A percentile compares a stretch with the other conserved stretches of the same genome.
Conservation (phyloP, 164 flowering plant species). For the Macadamia integrifolia region DNA sequence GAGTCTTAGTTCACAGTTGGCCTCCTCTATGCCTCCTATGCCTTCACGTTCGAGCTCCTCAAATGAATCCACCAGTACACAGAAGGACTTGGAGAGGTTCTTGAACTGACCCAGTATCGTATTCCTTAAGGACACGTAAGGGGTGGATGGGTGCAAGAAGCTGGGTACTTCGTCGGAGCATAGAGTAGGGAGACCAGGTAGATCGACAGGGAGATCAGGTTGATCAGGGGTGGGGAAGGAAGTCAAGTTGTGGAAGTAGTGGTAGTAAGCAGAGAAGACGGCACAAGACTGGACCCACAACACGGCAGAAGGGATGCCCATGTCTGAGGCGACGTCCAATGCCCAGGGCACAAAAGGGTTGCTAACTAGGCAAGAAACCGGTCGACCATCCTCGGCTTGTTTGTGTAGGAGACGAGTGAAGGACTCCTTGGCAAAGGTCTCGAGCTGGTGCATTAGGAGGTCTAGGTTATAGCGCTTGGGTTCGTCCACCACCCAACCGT, state of each 20-base stretch:
- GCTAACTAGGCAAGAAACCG: constrained; percentile 60
- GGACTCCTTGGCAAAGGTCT: constrained; percentile 28
- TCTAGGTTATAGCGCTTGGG: constrained; percentile 32
- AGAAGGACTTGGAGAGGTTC: constrained; percentile 49
- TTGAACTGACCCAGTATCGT: constrained; percentile 43
- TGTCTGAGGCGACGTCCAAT: constrained; percentile 46
- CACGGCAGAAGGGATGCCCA: constrained; percentile 50
- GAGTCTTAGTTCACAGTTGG: background rate
- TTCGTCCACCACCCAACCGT: constrained; percentile 39
- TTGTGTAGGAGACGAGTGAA: constrained; percentile 31
- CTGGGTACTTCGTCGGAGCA: constrained; percentile 58
- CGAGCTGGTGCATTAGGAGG: constrained; percentile 33
- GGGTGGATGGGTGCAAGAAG: constrained; percentile 48
- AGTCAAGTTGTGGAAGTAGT: constrained; percentile 31
- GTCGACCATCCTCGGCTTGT: constrained; percentile 33
- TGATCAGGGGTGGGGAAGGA: constrained; percentile 44
- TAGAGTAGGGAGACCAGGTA: constrained; percentile 53
- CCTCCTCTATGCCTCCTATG: constrained; percentile 23
- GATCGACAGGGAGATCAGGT: constrained; percentile 36
- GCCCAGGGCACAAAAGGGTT: constrained; percentile 85
- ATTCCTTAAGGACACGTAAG: constrained; percentile 24
- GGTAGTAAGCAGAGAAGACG: constrained; percentile 51
- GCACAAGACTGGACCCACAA: constrained; percentile 83
- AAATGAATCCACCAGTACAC: constrained; percentile 60
- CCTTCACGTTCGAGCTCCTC: constrained; percentile 55